Evolutionary conservation across 2,329 filamentous ascomycete genomes (phyloP).

Genomic region (Paecilomyces niveus): DNA sequence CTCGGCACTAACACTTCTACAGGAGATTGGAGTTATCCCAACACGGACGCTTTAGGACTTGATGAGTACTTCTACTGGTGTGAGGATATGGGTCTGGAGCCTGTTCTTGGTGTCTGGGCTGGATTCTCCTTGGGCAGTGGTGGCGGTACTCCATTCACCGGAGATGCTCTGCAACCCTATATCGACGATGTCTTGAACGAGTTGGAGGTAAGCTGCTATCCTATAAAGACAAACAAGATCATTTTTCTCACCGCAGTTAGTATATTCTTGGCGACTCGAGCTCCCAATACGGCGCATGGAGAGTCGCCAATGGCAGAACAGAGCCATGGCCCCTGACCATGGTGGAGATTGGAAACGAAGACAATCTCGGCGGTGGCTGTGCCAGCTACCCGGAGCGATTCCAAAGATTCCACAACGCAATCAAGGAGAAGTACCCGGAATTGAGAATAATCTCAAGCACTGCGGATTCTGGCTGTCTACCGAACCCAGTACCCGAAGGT

Average conservation of each 20-base stretch:
- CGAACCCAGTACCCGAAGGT: slow-evolving; percentile 22
- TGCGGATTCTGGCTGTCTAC: slow-evolving; percentile 20
- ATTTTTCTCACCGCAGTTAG: slow-evolving; percentile 42
- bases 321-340: slow-evolving; percentile 32
- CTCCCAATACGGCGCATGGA: slow-evolving; percentile 50
- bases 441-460: slow-evolving; percentile 48
- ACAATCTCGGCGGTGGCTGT: slow-evolving; percentile 50
- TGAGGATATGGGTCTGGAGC: slow-evolving; percentile 52
- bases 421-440: slow-evolving; percentile 48
- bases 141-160: slow-evolving; percentile 39
- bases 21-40: slow-evolving; percentile 52
- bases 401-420: slow-evolving; percentile 52
- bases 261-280: slow-evolving; percentile 46
- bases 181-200: slow-evolving; percentile 56
- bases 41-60: slow-evolving; percentile 53
- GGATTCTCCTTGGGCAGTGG: slow-evolving; percentile 51
- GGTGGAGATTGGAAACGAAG: slow-evolving; percentile 61
- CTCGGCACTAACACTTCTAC: not conserved
- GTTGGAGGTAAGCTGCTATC: slow-evolving; percentile 39
- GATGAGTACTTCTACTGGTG: slow-evolving; percentile 57
- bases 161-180: slow-evolving; percentile 47
- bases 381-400: slow-evolving; percentile 50
- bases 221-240: not conserved
- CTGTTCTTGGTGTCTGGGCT: slow-evolving; percentile 51
- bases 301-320: slow-evolving; percentile 54